Evolutionary conservation across 202 grass and related monocot species (phyloP).

Genomic region (Zoysia matrella): DNA sequence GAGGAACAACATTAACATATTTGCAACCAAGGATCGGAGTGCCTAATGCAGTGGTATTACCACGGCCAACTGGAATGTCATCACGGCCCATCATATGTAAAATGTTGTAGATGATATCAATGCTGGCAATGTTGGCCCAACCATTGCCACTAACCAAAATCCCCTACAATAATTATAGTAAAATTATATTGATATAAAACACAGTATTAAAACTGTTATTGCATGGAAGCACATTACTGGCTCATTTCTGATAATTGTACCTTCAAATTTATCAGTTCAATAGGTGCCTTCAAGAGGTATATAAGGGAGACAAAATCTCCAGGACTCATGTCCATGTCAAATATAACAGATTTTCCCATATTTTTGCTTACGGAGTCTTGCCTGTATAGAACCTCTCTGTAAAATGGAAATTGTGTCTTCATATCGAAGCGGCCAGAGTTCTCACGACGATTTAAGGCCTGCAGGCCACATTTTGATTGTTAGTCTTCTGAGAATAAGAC

Average conservation of each 20-base stretch:
- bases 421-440: constrained; percentile 66
- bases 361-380: constrained; percentile 44
- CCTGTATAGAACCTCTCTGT: constrained; percentile 62
- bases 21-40: constrained; percentile 56
- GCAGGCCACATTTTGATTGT: not conserved
- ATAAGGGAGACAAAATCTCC: constrained; percentile 79
- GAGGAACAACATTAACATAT: constrained; percentile 66
- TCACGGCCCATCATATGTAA: constrained; percentile 91
- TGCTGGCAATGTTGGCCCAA: constrained; percentile 71
- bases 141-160: constrained; percentile 73
- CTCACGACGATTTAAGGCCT: constrained; percentile 63
- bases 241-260: constrained; percentile 23
- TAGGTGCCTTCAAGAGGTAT: constrained; percentile 70
- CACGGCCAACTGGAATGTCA: constrained; percentile 77
- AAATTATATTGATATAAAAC: not conserved
- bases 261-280: constrained; percentile 67
- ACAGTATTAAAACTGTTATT: not conserved
- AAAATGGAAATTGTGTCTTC: constrained; percentile 61
- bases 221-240: not conserved
- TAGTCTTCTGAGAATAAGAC: not conserved
- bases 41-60: constrained; percentile 62
- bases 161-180: constrained; percentile 32
- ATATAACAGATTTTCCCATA: constrained; percentile 64
- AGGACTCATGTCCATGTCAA: constrained; percentile 88
- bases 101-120: constrained; percentile 73